Conservation (phyloP, 768 basidiomycete species). For the Tubosaeta sp. region DNA sequence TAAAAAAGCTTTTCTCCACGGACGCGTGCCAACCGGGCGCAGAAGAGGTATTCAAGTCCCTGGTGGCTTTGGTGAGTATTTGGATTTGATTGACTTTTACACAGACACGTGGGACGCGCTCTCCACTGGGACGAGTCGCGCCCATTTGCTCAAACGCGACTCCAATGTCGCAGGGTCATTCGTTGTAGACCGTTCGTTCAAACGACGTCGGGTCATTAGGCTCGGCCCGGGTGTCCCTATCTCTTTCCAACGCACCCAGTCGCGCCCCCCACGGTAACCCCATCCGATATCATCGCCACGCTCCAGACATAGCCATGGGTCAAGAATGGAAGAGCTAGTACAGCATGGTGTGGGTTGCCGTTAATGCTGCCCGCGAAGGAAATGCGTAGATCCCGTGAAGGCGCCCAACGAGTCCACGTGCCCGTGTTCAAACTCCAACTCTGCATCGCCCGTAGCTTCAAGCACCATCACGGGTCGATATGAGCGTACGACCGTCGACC, state of each 20-base stretch:
- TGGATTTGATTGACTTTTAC: background rate
- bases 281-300: background rate
- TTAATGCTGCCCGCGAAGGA: background rate
- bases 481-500: background rate
- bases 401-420: background rate
- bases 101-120: background rate
- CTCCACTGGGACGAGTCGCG: background rate
- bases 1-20: background rate
- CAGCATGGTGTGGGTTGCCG: background rate
- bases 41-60: no score
- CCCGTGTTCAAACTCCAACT: background rate
- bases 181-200: background rate
- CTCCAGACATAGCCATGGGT: background rate
- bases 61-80: background rate
- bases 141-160: background rate
- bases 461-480: background rate
- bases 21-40: background rate
- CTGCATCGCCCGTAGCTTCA: background rate
- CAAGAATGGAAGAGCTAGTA: background rate
- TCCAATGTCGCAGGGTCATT: background rate
- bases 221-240: background rate
- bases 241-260: background rate
- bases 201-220: background rate
- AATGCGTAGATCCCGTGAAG: background rate
- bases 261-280: background rate